phyloP scores from a whole-genome alignment of 306 rosid species.

The Prunus padus region DNA sequence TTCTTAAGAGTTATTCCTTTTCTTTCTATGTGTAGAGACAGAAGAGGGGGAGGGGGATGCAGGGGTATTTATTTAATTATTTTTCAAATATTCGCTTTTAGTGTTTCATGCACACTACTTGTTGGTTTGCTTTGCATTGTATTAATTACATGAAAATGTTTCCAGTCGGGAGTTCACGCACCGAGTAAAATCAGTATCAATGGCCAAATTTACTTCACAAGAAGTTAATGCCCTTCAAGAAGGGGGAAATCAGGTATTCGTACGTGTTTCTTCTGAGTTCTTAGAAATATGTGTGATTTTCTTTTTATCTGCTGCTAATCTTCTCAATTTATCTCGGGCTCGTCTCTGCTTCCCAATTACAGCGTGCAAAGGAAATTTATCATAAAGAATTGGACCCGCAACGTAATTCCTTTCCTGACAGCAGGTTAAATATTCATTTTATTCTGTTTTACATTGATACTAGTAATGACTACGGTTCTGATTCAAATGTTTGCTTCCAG shows the following conservation, averaged over 20 bases:
- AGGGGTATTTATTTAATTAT: neutral
- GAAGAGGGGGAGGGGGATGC: neutral
- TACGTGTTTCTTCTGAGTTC: constrained; percentile 18
- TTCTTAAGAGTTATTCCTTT: constrained; percentile 8
- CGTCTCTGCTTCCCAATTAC: constrained; percentile 33
- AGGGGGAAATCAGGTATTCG: constrained; percentile 89
- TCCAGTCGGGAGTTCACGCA: constrained; percentile 95
- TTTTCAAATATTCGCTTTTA: constrained; percentile 5
- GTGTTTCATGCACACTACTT: constrained; percentile 15
- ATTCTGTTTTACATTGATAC: constrained; percentile 4
- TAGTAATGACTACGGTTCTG: constrained; percentile 28
- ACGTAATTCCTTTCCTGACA: constrained; percentile 74
- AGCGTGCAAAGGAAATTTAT: constrained; percentile 84
- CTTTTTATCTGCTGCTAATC: constrained; percentile 16
- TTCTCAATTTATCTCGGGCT: constrained; percentile 25
- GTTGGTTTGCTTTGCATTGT: constrained; percentile 20
- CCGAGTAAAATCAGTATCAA: constrained; percentile 88
- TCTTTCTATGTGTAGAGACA: neutral
- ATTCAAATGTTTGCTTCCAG: constrained; percentile 57
- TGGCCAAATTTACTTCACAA: constrained; percentile 95
- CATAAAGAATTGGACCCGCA: constrained; percentile 92
- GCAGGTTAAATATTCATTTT: constrained; percentile 51
- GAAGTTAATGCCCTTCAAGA: constrained; percentile 93
- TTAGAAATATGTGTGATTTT: constrained; percentile 7
- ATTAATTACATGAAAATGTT: constrained; percentile 28